Evolutionary conservation across 805 yeast genomes (phyloP).

Genomic region (Naumovozyma baii): DNA sequence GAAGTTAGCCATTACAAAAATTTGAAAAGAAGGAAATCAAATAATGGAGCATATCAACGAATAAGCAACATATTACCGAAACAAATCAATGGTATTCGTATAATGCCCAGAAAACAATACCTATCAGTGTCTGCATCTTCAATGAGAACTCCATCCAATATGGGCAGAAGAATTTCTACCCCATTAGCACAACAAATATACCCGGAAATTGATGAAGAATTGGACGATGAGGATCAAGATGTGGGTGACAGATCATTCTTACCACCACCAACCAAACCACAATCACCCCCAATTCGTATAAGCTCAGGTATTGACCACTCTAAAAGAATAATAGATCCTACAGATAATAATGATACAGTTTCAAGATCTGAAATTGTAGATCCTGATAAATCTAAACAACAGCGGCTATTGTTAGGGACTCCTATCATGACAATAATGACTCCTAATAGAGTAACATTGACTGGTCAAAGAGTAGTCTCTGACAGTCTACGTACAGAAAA

Average conservation of each 20-base stretch:
- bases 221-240: conserved; percentile 17
- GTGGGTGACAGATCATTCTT: conserved; percentile 22
- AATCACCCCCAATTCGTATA: conserved; percentile 28
- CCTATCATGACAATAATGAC: conserved; percentile 20
- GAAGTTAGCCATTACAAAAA: conserved; percentile 15
- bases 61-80: background rate
- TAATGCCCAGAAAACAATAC: background rate
- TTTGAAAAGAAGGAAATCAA: conserved; percentile 14
- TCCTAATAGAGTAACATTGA: conserved; percentile 15
- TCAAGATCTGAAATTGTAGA: conserved; percentile 28
- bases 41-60: conserved; percentile 7
- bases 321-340: conserved; percentile 20
- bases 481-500: conserved; percentile 6
- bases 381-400: conserved; percentile 26
- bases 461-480: conserved; percentile 10
- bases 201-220: conserved; percentile 16
- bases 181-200: conserved; percentile 31
- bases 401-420: conserved; percentile 20
- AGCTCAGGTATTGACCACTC: conserved; percentile 24
- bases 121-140: background rate
- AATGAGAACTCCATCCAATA: background rate
- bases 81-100: background rate
- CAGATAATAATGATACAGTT: conserved; percentile 27
- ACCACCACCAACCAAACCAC: conserved; percentile 27
- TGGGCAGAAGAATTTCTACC: conserved; percentile 26